Evolutionary conservation across 768 basidiomycete species (phyloP).

Genomic region (Paxillus ammoniavirescens): DNA sequence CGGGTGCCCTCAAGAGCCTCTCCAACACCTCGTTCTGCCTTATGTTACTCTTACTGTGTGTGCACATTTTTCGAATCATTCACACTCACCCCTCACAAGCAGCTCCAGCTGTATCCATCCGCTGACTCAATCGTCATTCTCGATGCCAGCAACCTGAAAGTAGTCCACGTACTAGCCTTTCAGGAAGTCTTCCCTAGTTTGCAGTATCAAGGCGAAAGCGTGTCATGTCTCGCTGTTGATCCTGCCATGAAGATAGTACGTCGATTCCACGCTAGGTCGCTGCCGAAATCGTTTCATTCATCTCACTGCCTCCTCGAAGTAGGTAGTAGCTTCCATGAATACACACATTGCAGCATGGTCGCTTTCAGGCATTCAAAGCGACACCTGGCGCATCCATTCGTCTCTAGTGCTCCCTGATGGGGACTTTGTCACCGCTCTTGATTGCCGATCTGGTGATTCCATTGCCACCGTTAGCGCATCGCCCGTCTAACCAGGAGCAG

Average conservation of each 20-base stretch:
- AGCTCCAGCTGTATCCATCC: constrained; percentile 64
- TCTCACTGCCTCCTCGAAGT: constrained; percentile 12
- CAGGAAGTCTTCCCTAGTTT: constrained; percentile 78
- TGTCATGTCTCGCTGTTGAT: constrained; percentile 70
- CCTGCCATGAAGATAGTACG: constrained; percentile 79
- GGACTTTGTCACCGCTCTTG: constrained; percentile 57
- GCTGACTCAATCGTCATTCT: constrained; percentile 69
- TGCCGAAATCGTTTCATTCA: constrained; percentile 6
- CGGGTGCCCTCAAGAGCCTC: constrained; percentile 50
- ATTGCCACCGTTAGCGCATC: background rate
- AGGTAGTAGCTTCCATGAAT: constrained; percentile 76
- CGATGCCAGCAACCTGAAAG: constrained; percentile 62
- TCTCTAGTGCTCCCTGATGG: constrained; percentile 64
- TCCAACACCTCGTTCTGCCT: constrained; percentile 58
- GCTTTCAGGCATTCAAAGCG: constrained; percentile 61
- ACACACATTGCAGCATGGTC: constrained; percentile 75
- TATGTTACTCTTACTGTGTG: constrained; percentile 60
- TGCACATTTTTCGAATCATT: constrained; percentile 9
- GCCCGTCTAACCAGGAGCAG: constrained; percentile 42
- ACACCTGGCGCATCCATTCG: constrained; percentile 79
- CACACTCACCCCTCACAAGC: background rate
- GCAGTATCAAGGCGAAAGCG: constrained; percentile 39
- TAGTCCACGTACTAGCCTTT: constrained; percentile 72
- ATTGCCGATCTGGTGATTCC: constrained; percentile 68
- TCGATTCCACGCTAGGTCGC: constrained; percentile 12